A percentile compares a stretch with the other conserved stretches of the same genome.
Conservation (phyloP, 352 stramenopile genomes). For the Plasmopara viticola region DNA sequence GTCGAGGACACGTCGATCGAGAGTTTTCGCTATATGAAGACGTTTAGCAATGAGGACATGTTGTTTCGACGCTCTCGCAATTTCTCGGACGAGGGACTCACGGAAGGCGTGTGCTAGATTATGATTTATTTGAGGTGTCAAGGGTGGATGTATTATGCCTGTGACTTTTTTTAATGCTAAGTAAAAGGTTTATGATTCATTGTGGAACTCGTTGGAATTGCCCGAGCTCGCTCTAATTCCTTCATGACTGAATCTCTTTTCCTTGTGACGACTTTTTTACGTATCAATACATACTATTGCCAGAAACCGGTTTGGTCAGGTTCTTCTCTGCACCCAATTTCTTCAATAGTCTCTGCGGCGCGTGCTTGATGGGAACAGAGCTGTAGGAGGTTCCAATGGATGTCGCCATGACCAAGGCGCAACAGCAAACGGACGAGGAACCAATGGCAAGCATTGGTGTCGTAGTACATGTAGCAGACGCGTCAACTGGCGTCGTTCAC, state of each 20-base stretch:
- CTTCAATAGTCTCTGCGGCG: conserved; percentile 13
- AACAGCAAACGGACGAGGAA: conserved; percentile 23
- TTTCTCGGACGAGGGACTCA: conserved; percentile 69
- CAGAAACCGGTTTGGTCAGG: neutral
- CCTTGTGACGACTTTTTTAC: no score
- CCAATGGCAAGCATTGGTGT: conserved; percentile 16
- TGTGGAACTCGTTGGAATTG: no score
- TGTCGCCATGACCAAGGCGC: conserved; percentile 13
- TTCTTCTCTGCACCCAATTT: conserved; percentile 12
- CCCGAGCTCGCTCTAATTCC: no score
- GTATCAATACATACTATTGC: no score
- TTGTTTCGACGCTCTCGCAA: conserved; percentile 56
- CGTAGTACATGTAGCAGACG: conserved; percentile 43
- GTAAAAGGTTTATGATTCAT: neutral
- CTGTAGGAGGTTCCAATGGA: conserved; percentile 22
- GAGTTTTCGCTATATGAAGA: conserved; percentile 53
- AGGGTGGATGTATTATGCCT: neutral
- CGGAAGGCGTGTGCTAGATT: conserved; percentile 73
- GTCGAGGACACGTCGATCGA: conserved; percentile 32
- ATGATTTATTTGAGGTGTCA: conserved; percentile 25
- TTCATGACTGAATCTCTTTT: no score
- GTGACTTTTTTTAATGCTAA: neutral
- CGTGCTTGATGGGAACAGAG: conserved; percentile 32
- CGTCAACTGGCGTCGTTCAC: conserved; percentile 36
- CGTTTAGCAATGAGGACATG: conserved; percentile 56